Percentiles rank a stretch among this genome's conserved stretches.
Evolutionary conservation across 2,329 filamentous ascomycete genomes (phyloP).

Genomic region (Penicillium expansum): DNA sequence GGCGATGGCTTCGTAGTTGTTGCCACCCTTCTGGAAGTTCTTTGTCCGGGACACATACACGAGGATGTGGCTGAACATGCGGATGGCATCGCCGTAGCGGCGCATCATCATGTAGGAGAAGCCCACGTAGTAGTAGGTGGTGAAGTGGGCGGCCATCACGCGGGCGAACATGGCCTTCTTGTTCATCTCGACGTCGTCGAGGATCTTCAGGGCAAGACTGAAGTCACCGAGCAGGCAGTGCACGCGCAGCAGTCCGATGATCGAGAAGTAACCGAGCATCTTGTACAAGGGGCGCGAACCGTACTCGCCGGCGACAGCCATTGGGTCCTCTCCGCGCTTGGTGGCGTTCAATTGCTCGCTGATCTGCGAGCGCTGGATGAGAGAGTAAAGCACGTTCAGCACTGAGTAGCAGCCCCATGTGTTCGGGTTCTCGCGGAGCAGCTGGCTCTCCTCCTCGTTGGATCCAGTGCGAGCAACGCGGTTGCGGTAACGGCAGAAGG

Average conservation of each 20-base stretch:
- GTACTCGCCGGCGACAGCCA: conserved; percentile 88
- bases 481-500: conserved; percentile 95
- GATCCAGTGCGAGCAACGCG: conserved; percentile 75
- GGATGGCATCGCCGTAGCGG: conserved; percentile 97
- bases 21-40: conserved; percentile 98
- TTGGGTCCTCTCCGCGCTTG: conserved; percentile 88
- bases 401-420: conserved; percentile 99
- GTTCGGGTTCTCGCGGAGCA: conserved; percentile 94
- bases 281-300: conserved; percentile 91
- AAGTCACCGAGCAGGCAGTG: conserved; percentile 97
- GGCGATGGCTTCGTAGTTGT: conserved; percentile 91
- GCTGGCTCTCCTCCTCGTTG: conserved; percentile 87
- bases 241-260: conserved; percentile 92
- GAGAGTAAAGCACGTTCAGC: conserved; percentile 97
- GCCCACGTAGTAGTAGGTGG: conserved; percentile 99
- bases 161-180: conserved; percentile 99
- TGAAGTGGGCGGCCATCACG: conserved; percentile 99
- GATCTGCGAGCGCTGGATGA: conserved; percentile 98
- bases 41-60: conserved; percentile 98
- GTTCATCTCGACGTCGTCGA: conserved; percentile 99
- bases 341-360: conserved; percentile 93
- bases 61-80: conserved; percentile 99
- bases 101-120: conserved; percentile 99
- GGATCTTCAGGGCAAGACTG: conserved; percentile 94
- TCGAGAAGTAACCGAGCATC: conserved; percentile 99